phyloP scores from a whole-genome alignment of 345 rosid species.

The Arabis alpina region DNA sequence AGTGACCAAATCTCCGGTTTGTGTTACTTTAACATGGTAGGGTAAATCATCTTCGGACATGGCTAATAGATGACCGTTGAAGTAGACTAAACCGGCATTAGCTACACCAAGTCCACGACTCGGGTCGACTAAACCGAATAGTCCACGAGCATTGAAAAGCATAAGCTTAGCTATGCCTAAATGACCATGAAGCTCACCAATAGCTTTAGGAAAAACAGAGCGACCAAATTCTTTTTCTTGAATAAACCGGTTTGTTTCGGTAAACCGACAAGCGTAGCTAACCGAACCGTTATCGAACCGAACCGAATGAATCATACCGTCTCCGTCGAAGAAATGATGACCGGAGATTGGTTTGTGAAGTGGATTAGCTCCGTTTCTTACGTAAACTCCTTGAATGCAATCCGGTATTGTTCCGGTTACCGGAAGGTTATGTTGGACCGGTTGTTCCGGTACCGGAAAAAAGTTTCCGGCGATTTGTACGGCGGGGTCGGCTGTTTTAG shows the following conservation, averaged over 20 bases:
- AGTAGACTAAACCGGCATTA: slow-evolving; percentile 82
- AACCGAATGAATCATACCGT: slow-evolving; percentile 84
- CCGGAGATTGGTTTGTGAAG: slow-evolving; percentile 76
- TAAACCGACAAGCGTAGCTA: slow-evolving; percentile 75
- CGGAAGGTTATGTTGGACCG: slow-evolving; percentile 58
- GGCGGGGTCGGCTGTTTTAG: slow-evolving; percentile 70
- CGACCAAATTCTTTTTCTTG: slow-evolving; percentile 68
- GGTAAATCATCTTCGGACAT: slow-evolving; percentile 96
- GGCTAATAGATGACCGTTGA: slow-evolving; percentile 70
- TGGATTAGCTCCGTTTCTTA: slow-evolving; percentile 89
- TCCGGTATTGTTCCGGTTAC: slow-evolving; percentile 65
- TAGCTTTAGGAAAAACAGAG: slow-evolving; percentile 77
- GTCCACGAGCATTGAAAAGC: slow-evolving; percentile 69
- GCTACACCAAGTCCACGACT: slow-evolving; percentile 74
- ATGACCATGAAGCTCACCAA: slow-evolving; percentile 92
- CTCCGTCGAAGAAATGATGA: slow-evolving; percentile 90
- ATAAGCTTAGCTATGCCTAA: slow-evolving; percentile 77
- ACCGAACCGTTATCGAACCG: slow-evolving; percentile 56
- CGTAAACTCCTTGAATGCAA: slow-evolving; percentile 66
- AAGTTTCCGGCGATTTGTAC: slow-evolving; percentile 81
- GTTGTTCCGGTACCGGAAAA: slow-evolving; percentile 76
- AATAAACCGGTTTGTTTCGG: slow-evolving; percentile 67
- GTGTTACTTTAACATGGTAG: slow-evolving; percentile 67
- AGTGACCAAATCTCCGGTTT: slow-evolving; percentile 69
- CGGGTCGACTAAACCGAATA: slow-evolving; percentile 62